These are phyloP conservation scores for Trametes versicolor DNA, from an alignment of 1,284 basidiomycete species.

Conservation along the genomic window DNA sequence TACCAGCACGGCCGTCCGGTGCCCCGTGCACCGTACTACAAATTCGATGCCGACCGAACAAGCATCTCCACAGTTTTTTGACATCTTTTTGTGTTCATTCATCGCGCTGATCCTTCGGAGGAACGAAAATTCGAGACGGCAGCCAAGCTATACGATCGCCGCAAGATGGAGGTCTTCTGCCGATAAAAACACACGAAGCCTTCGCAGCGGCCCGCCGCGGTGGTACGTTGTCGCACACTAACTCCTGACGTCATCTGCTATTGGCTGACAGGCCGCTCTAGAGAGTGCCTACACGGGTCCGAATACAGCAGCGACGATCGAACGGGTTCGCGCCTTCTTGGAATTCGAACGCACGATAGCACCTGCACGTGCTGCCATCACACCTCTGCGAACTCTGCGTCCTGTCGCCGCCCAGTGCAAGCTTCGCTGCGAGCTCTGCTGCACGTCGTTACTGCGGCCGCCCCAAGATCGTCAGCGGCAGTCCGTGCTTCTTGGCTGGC, in stretches of 20 bases:
- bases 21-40: not conserved
- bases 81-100: conserved; percentile 2
- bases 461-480: conserved; percentile 7
- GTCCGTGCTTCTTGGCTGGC: not conserved
- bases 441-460: conserved; percentile 17
- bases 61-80: not conserved
- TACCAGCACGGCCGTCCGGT: not conserved
- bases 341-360: conserved; percentile 3
- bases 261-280: conserved; percentile 20
- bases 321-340: conserved; percentile 15
- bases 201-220: conserved; percentile 2
- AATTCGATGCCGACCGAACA: conserved; percentile 2
- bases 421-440: conserved; percentile 9
- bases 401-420: not conserved
- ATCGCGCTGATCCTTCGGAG: conserved; percentile 1
- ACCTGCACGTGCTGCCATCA: conserved; percentile 16
- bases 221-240: conserved; percentile 6
- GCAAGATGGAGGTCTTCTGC: conserved; percentile 7
- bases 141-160: not conserved
- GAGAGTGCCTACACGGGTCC: conserved; percentile 24
- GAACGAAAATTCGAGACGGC: not conserved
- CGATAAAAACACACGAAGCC: conserved; percentile 10
- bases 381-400: not conserved
- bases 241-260: conserved; percentile 30
- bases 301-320: conserved; percentile 32